phyloP scores from a whole-genome alignment of 345 rosid genomes.

The Turnera subulata region DNA sequence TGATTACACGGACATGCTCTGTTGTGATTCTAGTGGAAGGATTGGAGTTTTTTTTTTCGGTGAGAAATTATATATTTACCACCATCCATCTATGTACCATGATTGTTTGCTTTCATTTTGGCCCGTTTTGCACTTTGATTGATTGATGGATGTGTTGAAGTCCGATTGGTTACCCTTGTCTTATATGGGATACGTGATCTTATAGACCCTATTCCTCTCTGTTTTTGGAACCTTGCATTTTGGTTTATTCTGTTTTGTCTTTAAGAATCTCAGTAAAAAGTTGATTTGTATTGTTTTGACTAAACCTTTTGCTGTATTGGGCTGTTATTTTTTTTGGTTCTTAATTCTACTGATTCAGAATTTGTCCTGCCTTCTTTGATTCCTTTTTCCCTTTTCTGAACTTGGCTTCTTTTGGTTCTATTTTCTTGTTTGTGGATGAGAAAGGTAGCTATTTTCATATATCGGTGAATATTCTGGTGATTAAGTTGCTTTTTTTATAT shows the following conservation, averaged over 20 bases:
- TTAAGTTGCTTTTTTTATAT: not conserved
- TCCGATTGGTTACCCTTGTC: conserved; percentile 19
- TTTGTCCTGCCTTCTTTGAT: conserved; percentile 23
- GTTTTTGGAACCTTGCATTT: conserved; percentile 59
- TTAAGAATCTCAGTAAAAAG: conserved; percentile 47
- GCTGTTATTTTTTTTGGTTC: conserved; percentile 19
- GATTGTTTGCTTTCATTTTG: conserved; percentile 1
- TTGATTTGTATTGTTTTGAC: conserved; percentile 37
- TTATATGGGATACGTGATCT: conserved; percentile 19
- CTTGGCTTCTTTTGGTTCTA: not conserved
- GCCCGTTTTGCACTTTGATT: conserved; percentile 3
- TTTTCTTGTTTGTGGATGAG: conserved; percentile 19
- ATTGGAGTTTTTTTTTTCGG: conserved; percentile 17
- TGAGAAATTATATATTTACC: conserved; percentile 7
- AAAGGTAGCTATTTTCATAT: conserved; percentile 9
- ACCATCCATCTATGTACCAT: conserved; percentile 1
- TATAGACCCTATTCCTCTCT: conserved; percentile 19
- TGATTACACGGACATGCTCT: conserved; percentile 4
- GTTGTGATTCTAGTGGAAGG: not conserved
- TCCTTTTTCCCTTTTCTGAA: not conserved
- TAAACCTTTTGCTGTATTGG: conserved; percentile 26
- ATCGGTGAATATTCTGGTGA: conserved; percentile 17
- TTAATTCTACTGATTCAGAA: conserved; percentile 26
- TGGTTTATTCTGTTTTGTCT: conserved; percentile 67
- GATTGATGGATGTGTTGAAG: conserved; percentile 12